Evolutionary conservation across 2,329 filamentous ascomycete species (phyloP).

Genomic region (Xenoacremonium recifei): DNA sequence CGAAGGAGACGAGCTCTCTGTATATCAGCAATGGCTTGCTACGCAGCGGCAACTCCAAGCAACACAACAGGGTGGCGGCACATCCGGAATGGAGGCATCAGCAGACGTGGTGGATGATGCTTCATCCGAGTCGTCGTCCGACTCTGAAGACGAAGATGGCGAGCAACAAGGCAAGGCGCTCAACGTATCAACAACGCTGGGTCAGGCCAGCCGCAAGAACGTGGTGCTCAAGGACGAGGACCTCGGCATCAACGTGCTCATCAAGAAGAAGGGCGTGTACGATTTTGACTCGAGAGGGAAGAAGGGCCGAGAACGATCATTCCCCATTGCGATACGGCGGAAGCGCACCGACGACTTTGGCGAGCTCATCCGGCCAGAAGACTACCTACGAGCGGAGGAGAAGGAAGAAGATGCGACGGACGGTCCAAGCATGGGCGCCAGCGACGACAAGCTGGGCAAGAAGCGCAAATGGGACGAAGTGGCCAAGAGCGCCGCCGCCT

Average conservation of each 20-base stretch:
- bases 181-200: slow-evolving; percentile 82
- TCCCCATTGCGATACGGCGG: slow-evolving; percentile 79
- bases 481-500: slow-evolving; percentile 32
- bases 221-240: slow-evolving; percentile 85
- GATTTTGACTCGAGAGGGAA: slow-evolving; percentile 92
- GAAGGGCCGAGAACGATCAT: slow-evolving; percentile 88
- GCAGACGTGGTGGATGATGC: slow-evolving; percentile 79
- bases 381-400: slow-evolving; percentile 91
- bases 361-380: slow-evolving; percentile 88
- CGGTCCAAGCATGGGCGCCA: slow-evolving; percentile 32
- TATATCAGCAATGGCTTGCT: slow-evolving; percentile 91
- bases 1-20: slow-evolving; percentile 70
- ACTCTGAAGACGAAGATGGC: slow-evolving; percentile 83
- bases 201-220: slow-evolving; percentile 81
- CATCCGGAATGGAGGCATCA: slow-evolving; percentile 65
- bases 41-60: slow-evolving; percentile 85
- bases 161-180: slow-evolving; percentile 90
- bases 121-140: slow-evolving; percentile 80
- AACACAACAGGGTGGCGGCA: slow-evolving; percentile 69
- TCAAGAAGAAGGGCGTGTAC: slow-evolving; percentile 86
- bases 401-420: slow-evolving; percentile 72
- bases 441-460: slow-evolving; percentile 71
- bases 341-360: slow-evolving; percentile 88
- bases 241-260: slow-evolving; percentile 83
- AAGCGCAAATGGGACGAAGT: slow-evolving; percentile 91